Base-by-base conservation (phyloP, 257 asterid genomes). In the Handroanthus guayacan region DNA sequence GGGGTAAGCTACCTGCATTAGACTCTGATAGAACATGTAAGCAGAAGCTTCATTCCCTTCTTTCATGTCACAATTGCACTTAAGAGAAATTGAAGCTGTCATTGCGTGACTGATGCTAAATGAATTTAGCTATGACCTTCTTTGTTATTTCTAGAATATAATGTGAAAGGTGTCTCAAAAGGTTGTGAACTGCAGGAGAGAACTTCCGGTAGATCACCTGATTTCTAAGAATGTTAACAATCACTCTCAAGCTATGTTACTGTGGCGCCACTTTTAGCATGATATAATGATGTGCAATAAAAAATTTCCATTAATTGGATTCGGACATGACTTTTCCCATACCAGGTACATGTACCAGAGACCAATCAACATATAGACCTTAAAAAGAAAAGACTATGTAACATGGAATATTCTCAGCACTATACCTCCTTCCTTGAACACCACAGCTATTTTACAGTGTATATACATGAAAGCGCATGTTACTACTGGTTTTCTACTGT, bases 171-270 rank as follows among this genome's bases (percentile, higher is more conserved):
- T 2, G 12, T 50, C 36, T 65, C 31, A 14, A 70, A 50, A 25
- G 57, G 48, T 57, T 39, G 75, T 67, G 44, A 66, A 57, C 67
- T 47, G 34, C 54, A 64, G 56, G 74, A 14, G 60, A 47, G 39
- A 25, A 50, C 69, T 68, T 17, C 48, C 25, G 43, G 39, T 65
- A 62, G 68, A 61, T 13, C 70, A 71, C 55, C 50, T 51, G 18
- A 10, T 45, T 62, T 17, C 36, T 37, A 66, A 20, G 58, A n/a
- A 9, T 25, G 13, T n/a, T 36, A 45, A 56, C 34, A 45, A 67
- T 10, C 45, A 58, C 55, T 34, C 25, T 63, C 54, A 20, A 57
- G 69, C 70, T 48, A 34, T 44, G 55, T 70, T 78, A 37, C 12
- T 6, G 0, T 61, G 41, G 18, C 9, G 6, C 18, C 17, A 34